These are phyloP conservation scores for Kazachstania sp. DNA, from an alignment of 1,139 yeast genomes.

Conservation along the genomic window DNA sequence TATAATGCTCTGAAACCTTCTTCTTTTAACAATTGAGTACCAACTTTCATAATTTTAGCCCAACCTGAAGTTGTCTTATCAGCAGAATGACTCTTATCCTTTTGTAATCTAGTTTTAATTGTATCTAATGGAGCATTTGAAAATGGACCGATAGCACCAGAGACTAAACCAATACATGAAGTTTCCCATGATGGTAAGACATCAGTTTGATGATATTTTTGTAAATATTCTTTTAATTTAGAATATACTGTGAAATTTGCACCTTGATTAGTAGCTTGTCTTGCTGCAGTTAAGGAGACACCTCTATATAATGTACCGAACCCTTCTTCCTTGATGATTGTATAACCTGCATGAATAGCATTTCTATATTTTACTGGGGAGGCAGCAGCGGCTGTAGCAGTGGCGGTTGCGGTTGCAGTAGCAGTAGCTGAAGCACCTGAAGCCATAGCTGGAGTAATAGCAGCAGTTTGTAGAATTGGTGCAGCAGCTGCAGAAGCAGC, in stretches of 20 bases:
- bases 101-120: constrained; percentile 93
- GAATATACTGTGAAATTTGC: constrained; percentile 96
- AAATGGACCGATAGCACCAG: constrained; percentile 97
- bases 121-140: constrained; percentile 97
- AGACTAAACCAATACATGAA: constrained; percentile 77
- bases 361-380: constrained; percentile 63
- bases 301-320: constrained; percentile 84
- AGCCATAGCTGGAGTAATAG: constrained; percentile 39
- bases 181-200: constrained; percentile 89
- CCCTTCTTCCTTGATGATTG: constrained; percentile 88
- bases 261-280: constrained; percentile 98
- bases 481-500: constrained; percentile 63
- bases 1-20: constrained; percentile 84
- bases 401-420: constrained; percentile 6
- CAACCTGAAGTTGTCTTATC: constrained; percentile 42
- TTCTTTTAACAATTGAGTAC: constrained; percentile 72
- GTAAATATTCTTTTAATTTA: constrained; percentile 64
- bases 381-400: constrained; percentile 5
- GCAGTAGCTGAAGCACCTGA: too few relatives aligned
- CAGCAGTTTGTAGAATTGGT: constrained; percentile 65
- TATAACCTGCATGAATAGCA: constrained; percentile 84
- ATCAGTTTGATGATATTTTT: constrained; percentile 54
- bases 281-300: constrained; percentile 89
- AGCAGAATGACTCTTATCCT: constrained; percentile 64
- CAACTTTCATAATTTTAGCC: constrained; percentile 67